A percentile compares a stretch with the other conserved stretches of the same genome.
Conservation (phyloP, 1,284 basidiomycete genomes). For the Naganishia sp. region DNA sequence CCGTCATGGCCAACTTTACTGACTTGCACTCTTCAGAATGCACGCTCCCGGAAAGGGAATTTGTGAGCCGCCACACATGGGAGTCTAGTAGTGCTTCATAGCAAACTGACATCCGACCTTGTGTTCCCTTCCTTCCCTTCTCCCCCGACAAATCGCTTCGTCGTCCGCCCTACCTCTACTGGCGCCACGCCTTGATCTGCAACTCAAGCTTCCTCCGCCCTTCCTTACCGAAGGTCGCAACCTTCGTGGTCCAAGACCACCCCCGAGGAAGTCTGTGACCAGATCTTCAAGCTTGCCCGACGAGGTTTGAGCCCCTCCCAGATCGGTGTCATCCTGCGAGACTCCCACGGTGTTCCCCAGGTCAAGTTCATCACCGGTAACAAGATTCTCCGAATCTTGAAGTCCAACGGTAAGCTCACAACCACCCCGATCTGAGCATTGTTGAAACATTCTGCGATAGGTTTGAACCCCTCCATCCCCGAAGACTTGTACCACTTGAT, state of each 20-base stretch:
- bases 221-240: conserved; percentile 93
- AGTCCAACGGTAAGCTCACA: conserved; percentile 78
- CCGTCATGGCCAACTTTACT: not conserved
- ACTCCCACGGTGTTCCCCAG: conserved; percentile 93
- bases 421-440: not conserved
- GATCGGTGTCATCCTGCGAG: conserved; percentile 96
- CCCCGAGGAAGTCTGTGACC: conserved; percentile 91
- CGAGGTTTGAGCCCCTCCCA: conserved; percentile 98
- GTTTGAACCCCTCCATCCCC: conserved; percentile 94
- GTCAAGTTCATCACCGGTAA: conserved; percentile 98
- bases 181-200: not conserved
- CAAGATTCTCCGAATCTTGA: conserved; percentile 99
- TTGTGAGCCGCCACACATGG: conserved; percentile 61
- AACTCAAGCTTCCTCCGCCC: conserved; percentile 80
- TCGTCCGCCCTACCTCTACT: not conserved
- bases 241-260: conserved; percentile 97
- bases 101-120: conserved; percentile 31
- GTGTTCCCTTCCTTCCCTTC: conserved; percentile 28
- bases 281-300: conserved; percentile 95
- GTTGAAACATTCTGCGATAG: conserved; percentile 53
- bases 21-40: conserved; percentile 60
- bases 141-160: not conserved
- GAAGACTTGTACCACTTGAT: conserved; percentile 99
- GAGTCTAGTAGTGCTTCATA: conserved; percentile 19
- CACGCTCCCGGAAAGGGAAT: conserved; percentile 99